These are phyloP conservation scores for Rossbeevera mucosa DNA, from an alignment of 768 basidiomycete genomes.

Conservation along the genomic window DNA sequence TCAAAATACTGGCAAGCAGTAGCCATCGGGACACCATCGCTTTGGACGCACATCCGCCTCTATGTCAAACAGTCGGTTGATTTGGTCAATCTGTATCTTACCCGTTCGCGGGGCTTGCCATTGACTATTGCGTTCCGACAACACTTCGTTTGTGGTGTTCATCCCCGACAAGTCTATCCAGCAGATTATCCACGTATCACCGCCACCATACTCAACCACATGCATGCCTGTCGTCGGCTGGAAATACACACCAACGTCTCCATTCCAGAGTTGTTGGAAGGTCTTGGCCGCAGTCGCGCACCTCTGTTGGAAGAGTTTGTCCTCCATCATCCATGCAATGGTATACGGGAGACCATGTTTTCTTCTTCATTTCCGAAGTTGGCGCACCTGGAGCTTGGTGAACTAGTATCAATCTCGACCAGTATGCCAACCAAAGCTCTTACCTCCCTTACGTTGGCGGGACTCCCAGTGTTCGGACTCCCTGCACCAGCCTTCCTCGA, in stretches of 20 bases:
- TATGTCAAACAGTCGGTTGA: conserved; percentile 24
- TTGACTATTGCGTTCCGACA: conserved; percentile 21
- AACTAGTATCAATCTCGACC: conserved; percentile 14
- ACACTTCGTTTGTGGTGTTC: conserved; percentile 16
- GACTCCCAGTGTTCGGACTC: conserved; percentile 21
- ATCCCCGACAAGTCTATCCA: conserved; percentile 16
- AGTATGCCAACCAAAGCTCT: conserved; percentile 16
- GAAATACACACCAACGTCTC: conserved; percentile 23
- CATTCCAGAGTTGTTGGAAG: conserved; percentile 24
- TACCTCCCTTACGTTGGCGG: conserved; percentile 23
- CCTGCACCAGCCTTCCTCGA: conserved; percentile 17
- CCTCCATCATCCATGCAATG: conserved; percentile 20
- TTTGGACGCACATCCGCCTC: conserved; percentile 37
- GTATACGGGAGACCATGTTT: conserved; percentile 8
- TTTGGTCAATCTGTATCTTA: conserved; percentile 25
- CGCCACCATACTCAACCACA: conserved; percentile 24
- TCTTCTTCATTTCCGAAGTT: conserved; percentile 20
- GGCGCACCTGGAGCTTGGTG: conserved; percentile 21
- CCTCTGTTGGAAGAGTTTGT: conserved; percentile 25
- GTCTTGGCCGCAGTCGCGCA: conserved; percentile 18
- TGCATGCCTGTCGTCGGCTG: conserved; percentile 23
- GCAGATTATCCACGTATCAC: conserved; percentile 22
- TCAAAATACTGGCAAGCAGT: conserved; percentile 41
- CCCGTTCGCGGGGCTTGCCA: conserved; percentile 24
- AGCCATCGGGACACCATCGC: conserved; percentile 33